Base-by-base conservation (phyloP, 192 early-diverging fungal genomes). In the Entophlyctis helioformis region DNA sequence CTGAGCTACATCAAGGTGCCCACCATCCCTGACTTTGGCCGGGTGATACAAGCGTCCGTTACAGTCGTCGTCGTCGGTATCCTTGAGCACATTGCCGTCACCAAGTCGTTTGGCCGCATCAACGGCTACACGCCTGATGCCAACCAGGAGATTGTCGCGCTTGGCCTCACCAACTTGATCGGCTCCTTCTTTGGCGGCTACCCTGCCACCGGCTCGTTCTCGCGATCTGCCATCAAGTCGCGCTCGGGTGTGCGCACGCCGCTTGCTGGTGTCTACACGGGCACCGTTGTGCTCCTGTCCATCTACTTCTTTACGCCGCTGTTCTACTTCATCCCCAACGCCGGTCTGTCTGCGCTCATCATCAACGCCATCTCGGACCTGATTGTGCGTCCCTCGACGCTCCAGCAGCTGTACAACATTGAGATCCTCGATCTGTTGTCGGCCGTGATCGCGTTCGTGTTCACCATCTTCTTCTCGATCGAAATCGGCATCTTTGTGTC, bases 171-270 rank as follows among this genome's bases (percentile, higher is more conserved):
- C 22, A 97, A 97, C 68, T 53, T 86, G 19, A 54, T 86, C 54
- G 87, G 80, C 9, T 81, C 85, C 5, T 91, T 94, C 62, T 84
- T 97, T 60, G 73, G 81, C 42, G 85, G 76, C 9, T 91, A 84
- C 66, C 83, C 91, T 18, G 73, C 85, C 0, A 93, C 93, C 13
- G 93, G 91, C 35, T 90, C 88, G 7, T 94, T 97, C 69, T 90
- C 88, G 11, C 83, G 93, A 35, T 84, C 86, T 0, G 89, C 91
- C 36, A 78, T 97, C 60, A 93, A 90, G 66, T 73, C 86, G 50
- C 76, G 82, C 54, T 86, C 88, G 10, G 93, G 93, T 15, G 83
- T 84, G 24, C 67, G 80, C 33, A 82, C 87, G 6, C 89, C 89
- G 5, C 56, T 87, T 18, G 80, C 84, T 16, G 82, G 80, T 26